Evolutionary conservation across 1,284 basidiomycete genomes (phyloP).

Genomic region (Hypsizygus ulmarius): DNA sequence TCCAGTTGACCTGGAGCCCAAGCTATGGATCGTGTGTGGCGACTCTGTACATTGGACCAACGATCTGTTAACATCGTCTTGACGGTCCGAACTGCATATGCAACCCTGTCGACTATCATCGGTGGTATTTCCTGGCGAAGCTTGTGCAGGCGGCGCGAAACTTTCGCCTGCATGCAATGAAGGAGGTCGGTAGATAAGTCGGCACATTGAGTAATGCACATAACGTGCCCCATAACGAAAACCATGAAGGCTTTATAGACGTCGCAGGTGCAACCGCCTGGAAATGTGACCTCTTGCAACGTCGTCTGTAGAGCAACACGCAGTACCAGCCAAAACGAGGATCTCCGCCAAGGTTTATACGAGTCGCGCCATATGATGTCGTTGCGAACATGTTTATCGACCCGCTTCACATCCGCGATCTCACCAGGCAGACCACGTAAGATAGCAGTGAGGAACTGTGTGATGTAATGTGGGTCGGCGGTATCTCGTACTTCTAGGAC

Average conservation of each 20-base stretch:
- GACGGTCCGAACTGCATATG: slow-evolving; percentile 11
- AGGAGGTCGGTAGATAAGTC: slow-evolving; percentile 33
- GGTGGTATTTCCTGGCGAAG: slow-evolving; percentile 23
- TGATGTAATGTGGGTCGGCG: slow-evolving; percentile 39
- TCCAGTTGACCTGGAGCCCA: no score
- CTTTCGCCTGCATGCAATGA: slow-evolving; percentile 28
- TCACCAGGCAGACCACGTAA: slow-evolving; percentile 2
- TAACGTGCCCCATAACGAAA: slow-evolving; percentile 35
- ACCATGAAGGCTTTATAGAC: slow-evolving; percentile 48
- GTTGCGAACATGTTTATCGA: slow-evolving; percentile 42
- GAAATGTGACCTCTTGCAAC: slow-evolving; percentile 18
- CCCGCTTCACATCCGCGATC: slow-evolving; percentile 26
- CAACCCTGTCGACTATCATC: slow-evolving; percentile 20
- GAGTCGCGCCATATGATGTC: slow-evolving; percentile 42
- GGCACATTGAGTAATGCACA: slow-evolving; percentile 19
- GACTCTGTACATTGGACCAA: slow-evolving; percentile 30
- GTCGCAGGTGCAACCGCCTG: slow-evolving; percentile 4
- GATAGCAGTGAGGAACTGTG: slow-evolving; percentile 34
- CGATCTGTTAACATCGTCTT: slow-evolving; percentile 23
- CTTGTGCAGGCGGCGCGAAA: slow-evolving; percentile 30
- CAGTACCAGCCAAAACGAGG: slow-evolving; percentile 44
- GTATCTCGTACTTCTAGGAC: slow-evolving; percentile 32
- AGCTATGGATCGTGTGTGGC: no score
- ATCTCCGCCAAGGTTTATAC: slow-evolving; percentile 45
- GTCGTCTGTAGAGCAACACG: slow-evolving; percentile 45